Percentiles rank a stretch among this genome's conserved stretches.
Evolutionary conservation across 2,329 filamentous ascomycete genomes (phyloP).

Genomic region (Pseudogymnoascus verrucosus): DNA sequence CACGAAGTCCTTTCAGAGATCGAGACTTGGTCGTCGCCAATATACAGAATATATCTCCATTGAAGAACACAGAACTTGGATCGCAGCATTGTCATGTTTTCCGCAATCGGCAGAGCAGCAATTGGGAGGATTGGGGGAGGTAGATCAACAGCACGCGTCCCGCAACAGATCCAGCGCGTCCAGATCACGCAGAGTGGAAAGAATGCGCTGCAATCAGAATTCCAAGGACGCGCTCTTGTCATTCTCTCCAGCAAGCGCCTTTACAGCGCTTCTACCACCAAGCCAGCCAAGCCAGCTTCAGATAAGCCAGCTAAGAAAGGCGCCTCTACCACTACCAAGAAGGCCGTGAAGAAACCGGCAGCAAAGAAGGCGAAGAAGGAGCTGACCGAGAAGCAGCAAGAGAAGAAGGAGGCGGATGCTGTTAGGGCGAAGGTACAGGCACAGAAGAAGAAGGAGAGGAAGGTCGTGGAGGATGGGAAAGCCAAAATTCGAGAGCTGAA

Average conservation of each 20-base stretch:
- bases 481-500: conserved; percentile 9
- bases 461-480: conserved; percentile 13
- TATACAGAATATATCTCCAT: neutral
- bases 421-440: conserved; percentile 19
- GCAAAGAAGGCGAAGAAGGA: conserved; percentile 24
- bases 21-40: neutral
- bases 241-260: conserved; percentile 10
- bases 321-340: conserved; percentile 11
- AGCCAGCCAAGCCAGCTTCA: conserved; percentile 16
- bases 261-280: conserved; percentile 21
- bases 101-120: conserved; percentile 26
- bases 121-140: conserved; percentile 20
- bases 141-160: conserved; percentile 22
- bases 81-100: conserved; percentile 24
- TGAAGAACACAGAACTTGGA: neutral
- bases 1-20: neutral
- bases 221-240: conserved; percentile 11
- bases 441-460: conserved; percentile 27
- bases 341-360: conserved; percentile 14
- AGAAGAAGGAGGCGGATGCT: conserved; percentile 21
- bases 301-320: conserved; percentile 16
- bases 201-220: conserved; percentile 12
- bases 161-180: conserved; percentile 21
- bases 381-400: conserved; percentile 27
- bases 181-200: conserved; percentile 13